phyloP scores from a whole-genome alignment of 1,284 basidiomycete genomes.

The Cutaneotrichosporon cutaneum region DNA sequence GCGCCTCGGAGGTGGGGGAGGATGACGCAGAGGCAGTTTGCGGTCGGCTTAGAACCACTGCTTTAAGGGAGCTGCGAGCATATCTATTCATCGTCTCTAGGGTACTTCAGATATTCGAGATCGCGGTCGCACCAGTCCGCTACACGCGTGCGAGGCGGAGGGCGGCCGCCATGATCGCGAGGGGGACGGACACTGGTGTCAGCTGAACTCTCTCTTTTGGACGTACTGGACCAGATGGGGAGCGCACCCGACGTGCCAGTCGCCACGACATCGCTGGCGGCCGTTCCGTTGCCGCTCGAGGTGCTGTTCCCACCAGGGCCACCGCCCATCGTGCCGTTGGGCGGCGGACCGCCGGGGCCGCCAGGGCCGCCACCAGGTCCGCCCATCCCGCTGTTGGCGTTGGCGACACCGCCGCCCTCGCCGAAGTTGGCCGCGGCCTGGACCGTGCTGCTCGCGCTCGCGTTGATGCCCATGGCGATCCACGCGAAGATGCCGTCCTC shows the following conservation, averaged over 20 bases:
- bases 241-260: not conserved
- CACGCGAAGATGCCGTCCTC: constrained; percentile 29
- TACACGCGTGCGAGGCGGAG: not conserved
- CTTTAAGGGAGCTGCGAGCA: too few species aligned
- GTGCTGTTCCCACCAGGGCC: constrained; percentile 7
- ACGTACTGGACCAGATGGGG: not conserved
- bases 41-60: too few species aligned
- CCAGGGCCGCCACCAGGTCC: constrained; percentile 6
- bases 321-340: not conserved
- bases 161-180: not conserved
- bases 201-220: not conserved
- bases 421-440: constrained; percentile 14
- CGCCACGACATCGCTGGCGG: not conserved
- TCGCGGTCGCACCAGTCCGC: too few species aligned
- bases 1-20: too few species aligned
- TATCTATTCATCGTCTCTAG: too few species aligned
- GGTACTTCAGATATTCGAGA: too few species aligned
- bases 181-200: not conserved
- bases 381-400: constrained; percentile 8
- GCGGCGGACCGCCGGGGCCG: not conserved
- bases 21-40: too few species aligned
- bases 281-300: not conserved
- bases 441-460: constrained; percentile 14
- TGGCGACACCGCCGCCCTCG: constrained; percentile 22
- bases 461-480: constrained; percentile 27